These are phyloP conservation scores for Toxicodendron radicans DNA, from an alignment of 345 rosid genomes.

Conservation along the genomic window DNA sequence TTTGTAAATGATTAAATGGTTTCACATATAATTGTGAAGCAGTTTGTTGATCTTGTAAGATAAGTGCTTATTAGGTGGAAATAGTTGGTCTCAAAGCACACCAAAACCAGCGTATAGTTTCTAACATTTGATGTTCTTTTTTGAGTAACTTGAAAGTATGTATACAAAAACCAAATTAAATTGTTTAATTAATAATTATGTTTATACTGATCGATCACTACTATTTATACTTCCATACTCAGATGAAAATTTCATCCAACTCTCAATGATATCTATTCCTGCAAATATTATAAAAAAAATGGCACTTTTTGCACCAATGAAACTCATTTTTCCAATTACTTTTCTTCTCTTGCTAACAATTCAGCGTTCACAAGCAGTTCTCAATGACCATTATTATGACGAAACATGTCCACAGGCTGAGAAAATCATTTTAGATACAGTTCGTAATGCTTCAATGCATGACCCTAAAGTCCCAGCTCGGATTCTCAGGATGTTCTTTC, in stretches of 20 bases:
- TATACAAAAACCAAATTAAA: slow-evolving; percentile 11
- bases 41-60: not conserved
- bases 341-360: slow-evolving; percentile 28
- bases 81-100: slow-evolving; percentile 48
- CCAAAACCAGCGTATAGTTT: slow-evolving; percentile 6
- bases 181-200: not conserved
- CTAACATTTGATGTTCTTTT: slow-evolving; percentile 11
- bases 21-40: not conserved
- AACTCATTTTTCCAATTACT: slow-evolving; percentile 6
- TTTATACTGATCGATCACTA: not conserved
- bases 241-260: slow-evolving; percentile 17
- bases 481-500: slow-evolving; percentile 85
- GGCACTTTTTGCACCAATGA: slow-evolving; percentile 27
- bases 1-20: too few species aligned
- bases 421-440: slow-evolving; percentile 55
- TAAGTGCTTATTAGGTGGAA: slow-evolving; percentile 36
- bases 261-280: not conserved
- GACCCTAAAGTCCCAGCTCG: slow-evolving; percentile 88
- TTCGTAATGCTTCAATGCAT: slow-evolving; percentile 53
- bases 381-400: slow-evolving; percentile 58
- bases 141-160: slow-evolving; percentile 74
- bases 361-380: slow-evolving; percentile 36
- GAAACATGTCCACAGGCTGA: slow-evolving; percentile 71
- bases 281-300: slow-evolving; percentile 16
- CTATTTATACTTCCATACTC: slow-evolving; percentile 26